Conservation (phyloP, 2,329 filamentous ascomycete genomes). For the Periglandula ipomoeae region DNA sequence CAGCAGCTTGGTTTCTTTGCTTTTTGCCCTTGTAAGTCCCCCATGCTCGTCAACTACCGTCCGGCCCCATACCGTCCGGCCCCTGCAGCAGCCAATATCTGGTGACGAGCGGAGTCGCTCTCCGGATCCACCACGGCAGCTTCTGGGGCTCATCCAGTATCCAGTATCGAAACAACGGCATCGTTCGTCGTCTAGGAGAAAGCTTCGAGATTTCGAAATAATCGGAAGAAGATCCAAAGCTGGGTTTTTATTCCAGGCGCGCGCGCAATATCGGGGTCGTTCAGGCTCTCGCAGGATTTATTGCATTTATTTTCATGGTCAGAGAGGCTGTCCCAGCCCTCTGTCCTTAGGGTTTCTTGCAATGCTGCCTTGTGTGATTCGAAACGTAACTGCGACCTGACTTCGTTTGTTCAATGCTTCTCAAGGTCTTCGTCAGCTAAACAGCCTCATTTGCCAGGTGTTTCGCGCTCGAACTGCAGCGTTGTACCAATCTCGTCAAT, state of each 20-base stretch:
- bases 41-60: background rate
- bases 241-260: too few relatives aligned
- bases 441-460: background rate
- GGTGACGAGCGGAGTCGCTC: constrained; percentile 10
- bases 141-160: background rate
- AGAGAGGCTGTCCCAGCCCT: too few relatives aligned
- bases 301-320: too few relatives aligned
- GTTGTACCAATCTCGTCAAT: background rate
- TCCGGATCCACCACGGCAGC: constrained; percentile 8
- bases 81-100: constrained; percentile 9
- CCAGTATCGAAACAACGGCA: background rate
- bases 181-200: background rate
- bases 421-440: background rate
- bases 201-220: background rate
- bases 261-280: background rate
- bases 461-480: background rate
- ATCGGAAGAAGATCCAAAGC: too few relatives aligned
- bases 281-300: background rate
- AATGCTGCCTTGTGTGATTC: too few relatives aligned
- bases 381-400: background rate
- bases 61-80: constrained; percentile 3
- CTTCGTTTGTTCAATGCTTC: background rate
- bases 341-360: too few relatives aligned
- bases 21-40: constrained; percentile 6
- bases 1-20: background rate